Conservation (phyloP, 2,329 filamentous ascomycete genomes). For the Pezicula radicicola region DNA sequence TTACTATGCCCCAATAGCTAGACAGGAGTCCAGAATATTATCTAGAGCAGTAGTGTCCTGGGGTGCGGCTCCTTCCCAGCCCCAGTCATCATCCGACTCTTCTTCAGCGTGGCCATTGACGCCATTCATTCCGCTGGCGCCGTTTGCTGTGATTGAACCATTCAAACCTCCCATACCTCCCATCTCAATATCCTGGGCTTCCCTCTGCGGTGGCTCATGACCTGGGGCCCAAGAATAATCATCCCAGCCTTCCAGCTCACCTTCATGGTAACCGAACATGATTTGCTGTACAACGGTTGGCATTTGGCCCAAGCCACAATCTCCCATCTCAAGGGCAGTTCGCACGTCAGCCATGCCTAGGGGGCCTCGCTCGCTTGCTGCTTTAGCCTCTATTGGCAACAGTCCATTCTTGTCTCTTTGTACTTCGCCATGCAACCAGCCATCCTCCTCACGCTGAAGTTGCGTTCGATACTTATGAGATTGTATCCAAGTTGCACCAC, state of each 20-base stretch:
- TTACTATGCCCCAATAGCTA: constrained; percentile 24
- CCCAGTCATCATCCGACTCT: constrained; percentile 47
- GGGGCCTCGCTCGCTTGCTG: constrained; percentile 66
- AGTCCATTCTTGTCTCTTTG: constrained; percentile 72
- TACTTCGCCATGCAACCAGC: constrained; percentile 69
- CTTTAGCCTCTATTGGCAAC: constrained; percentile 77
- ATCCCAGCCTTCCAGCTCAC: constrained; percentile 67
- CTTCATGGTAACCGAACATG: constrained; percentile 68
- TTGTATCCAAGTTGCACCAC: constrained; percentile 69
- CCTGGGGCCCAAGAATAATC: constrained; percentile 45
- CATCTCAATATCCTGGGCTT: constrained; percentile 33
- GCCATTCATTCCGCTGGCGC: constrained; percentile 41
- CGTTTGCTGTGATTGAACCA: constrained; percentile 11
- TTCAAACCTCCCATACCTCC: constrained; percentile 30
- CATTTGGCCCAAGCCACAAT: constrained; percentile 74
- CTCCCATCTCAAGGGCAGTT: constrained; percentile 71
- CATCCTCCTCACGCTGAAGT: constrained; percentile 72
- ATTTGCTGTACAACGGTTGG: constrained; percentile 71
- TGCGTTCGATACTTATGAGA: constrained; percentile 76
- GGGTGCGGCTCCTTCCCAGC: constrained; percentile 59
- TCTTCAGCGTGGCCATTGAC: constrained; percentile 44
- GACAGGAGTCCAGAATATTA: constrained; percentile 41
- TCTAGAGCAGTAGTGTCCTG: constrained; percentile 52
- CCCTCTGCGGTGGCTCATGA: constrained; percentile 28
- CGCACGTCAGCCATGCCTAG: constrained; percentile 77